Evolutionary conservation across 2,329 filamentous ascomycete species (phyloP), one percentile per base, ranked within the genome.

Genomic region (Leptographium radiaticola): DNA sequence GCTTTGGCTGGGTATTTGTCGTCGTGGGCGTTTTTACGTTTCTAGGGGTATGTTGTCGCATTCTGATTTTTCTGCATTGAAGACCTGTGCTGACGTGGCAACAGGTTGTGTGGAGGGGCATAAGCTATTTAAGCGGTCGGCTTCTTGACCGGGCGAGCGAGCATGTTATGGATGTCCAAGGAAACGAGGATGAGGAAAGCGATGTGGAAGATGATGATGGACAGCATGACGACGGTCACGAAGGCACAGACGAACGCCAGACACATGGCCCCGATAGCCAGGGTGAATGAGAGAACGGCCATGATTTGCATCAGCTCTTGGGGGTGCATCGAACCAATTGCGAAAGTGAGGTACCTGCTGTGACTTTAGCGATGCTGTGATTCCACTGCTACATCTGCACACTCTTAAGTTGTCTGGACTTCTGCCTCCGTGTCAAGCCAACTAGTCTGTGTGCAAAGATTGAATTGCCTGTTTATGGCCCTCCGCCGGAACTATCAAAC

Each of bases 371-470:
- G 44, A 36, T 43, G 2, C 11, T 25, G 1, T 6, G 16, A 13
- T 16, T 8, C 13, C 13, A 3, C 9, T 36, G 36, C 20, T 34
- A 47, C 53, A 33, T 59, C 67, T 86, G 89, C 89, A 91, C 86
- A 85, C 87, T 86, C 85, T 95, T 95, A 86, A 95, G 89, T 93
- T 95, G 87, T 80, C 88, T 89, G 79, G 79, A 81, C 71, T 68
- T 75, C 75, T 76, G 79, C 73, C 72, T 77, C 86, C 79, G 79
- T 91, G 83, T 82, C 80, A 81, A 89, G 87, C 83, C 85, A 83
- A 93, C 90, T 83, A 93, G 89, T 95, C 89, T 87, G 81, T 83
- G 86, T 94, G 89, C 89, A 87, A 76, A 95, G 76, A 95, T 78
- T 55, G 70, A 79, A 38, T 13, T 47, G 39, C 47, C 51, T 51